Evolutionary conservation across 768 basidiomycete species (phyloP).

Genomic region (Leccinum longicurvipes): DNA sequence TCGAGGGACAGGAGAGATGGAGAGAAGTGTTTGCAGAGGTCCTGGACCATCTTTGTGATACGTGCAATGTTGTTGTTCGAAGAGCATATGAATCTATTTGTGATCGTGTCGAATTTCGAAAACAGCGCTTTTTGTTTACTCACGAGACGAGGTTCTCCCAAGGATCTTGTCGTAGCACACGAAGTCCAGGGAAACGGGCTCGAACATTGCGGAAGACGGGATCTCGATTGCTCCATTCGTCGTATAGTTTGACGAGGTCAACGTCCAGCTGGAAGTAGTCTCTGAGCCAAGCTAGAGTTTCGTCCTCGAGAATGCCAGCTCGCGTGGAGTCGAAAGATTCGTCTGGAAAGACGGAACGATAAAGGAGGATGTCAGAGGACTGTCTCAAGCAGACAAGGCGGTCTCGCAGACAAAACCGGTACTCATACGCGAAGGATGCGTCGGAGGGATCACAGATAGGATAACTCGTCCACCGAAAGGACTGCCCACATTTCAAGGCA

Average conservation of each 20-base stretch:
- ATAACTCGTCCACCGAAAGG: conserved; percentile 74
- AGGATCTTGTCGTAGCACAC: conserved; percentile 88
- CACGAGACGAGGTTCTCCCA: conserved; percentile 96
- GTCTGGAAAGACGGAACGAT: conserved; percentile 64
- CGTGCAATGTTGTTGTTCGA: conserved; percentile 95
- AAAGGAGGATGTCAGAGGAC: conserved; percentile 58
- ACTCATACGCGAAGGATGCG: conserved; percentile 50
- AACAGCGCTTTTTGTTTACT: conserved; percentile 31
- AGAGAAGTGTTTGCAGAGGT: conserved; percentile 76
- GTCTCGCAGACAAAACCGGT: conserved; percentile 75
- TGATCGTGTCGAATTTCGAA: conserved; percentile 9
- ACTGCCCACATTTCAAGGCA: conserved; percentile 80
- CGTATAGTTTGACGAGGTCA: conserved; percentile 68
- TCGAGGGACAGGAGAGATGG: conserved; percentile 55
- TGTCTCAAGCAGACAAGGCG: conserved; percentile 84
- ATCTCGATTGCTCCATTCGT: conserved; percentile 72
- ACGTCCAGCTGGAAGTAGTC: conserved; percentile 90
- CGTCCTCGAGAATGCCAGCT: conserved; percentile 44
- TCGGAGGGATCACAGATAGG: conserved; percentile 12
- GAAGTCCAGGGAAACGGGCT: conserved; percentile 72
- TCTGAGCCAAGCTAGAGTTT: conserved; percentile 70
- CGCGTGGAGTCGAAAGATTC: conserved; percentile 34
- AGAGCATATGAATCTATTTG: conserved; percentile 88
- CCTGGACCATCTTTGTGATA: conserved; percentile 90
- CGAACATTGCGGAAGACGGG: conserved; percentile 65